These are phyloP conservation scores for Blastobotrys buckinghamii DNA, from an alignment of 1,139 yeast species.

Conservation along the genomic window DNA sequence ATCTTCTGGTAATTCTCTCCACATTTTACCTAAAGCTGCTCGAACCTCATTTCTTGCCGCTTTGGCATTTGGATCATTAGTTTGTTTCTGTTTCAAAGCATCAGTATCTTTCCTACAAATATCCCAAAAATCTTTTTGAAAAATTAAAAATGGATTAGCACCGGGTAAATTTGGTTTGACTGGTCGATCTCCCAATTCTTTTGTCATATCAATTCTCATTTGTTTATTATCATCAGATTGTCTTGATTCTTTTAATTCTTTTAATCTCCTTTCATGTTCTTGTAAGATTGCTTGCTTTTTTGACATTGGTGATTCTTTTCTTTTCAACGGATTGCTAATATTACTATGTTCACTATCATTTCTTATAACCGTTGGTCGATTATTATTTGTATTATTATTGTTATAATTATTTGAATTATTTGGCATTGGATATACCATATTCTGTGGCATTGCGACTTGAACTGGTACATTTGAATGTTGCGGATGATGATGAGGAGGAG, in stretches of 20 bases:
- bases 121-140: slow-evolving; percentile 41
- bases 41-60: slow-evolving; percentile 40
- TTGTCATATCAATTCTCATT: slow-evolving; percentile 32
- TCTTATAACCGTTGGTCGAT: not conserved
- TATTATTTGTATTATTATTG: not conserved
- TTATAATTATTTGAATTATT: too few relatives aligned
- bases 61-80: slow-evolving; percentile 30
- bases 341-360: not conserved
- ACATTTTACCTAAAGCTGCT: slow-evolving; percentile 38
- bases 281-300: not conserved
- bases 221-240: slow-evolving; percentile 29
- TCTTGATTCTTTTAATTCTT: slow-evolving; percentile 24
- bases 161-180: slow-evolving; percentile 36
- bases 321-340: not conserved
- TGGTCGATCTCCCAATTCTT: slow-evolving; percentile 37
- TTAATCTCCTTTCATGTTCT: slow-evolving; percentile 15
- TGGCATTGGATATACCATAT: not conserved
- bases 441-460: not conserved
- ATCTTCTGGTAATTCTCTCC: slow-evolving; percentile 38
- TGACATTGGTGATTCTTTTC: not conserved
- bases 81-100: slow-evolving; percentile 27
- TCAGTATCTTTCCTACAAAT: slow-evolving; percentile 36
- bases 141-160: slow-evolving; percentile 40
- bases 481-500: not conserved
- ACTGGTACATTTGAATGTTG: not conserved